Evolutionary conservation across 2,329 filamentous ascomycete genomes (phyloP).

Genomic region (Fusarium nodosum): DNA sequence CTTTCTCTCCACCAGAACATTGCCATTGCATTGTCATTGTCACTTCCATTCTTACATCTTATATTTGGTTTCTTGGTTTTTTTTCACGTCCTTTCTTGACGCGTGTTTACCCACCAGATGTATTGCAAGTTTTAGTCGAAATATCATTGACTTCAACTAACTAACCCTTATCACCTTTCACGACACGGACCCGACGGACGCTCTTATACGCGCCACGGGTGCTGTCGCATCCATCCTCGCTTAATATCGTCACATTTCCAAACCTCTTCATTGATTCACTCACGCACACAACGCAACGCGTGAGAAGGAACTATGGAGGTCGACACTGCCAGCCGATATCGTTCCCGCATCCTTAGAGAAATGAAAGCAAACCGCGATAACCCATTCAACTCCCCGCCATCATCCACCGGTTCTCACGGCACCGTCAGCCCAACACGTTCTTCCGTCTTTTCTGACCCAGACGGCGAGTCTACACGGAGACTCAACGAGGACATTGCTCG

Average conservation of each 20-base stretch:
- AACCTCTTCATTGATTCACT: conserved; percentile 30
- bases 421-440: conserved; percentile 68
- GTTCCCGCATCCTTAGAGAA: conserved; percentile 64
- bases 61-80: conserved; percentile 27
- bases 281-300: conserved; percentile 43
- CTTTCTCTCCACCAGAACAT: conserved; percentile 29
- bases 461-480: conserved; percentile 67
- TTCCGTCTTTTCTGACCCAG: conserved; percentile 66
- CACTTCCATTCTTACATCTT: conserved; percentile 32
- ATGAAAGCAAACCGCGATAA: conserved; percentile 67
- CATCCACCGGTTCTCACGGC: conserved; percentile 70
- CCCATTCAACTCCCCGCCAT: conserved; percentile 70
- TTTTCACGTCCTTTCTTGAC: conserved; percentile 29
- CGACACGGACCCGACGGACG: conserved; percentile 19
- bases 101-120: conserved; percentile 33
- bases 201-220: conserved; percentile 43
- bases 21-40: conserved; percentile 15
- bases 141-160: conserved; percentile 42
- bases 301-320: conserved; percentile 57
- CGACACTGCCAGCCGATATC: conserved; percentile 59
- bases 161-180: conserved; percentile 12
- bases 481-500: conserved; percentile 64
- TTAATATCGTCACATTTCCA: conserved; percentile 37
- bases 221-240: conserved; percentile 43
- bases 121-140: conserved; percentile 23